Evolutionary conservation across 2,329 filamentous ascomycete species (phyloP).

Genomic region (Byssochlamys sp.): DNA sequence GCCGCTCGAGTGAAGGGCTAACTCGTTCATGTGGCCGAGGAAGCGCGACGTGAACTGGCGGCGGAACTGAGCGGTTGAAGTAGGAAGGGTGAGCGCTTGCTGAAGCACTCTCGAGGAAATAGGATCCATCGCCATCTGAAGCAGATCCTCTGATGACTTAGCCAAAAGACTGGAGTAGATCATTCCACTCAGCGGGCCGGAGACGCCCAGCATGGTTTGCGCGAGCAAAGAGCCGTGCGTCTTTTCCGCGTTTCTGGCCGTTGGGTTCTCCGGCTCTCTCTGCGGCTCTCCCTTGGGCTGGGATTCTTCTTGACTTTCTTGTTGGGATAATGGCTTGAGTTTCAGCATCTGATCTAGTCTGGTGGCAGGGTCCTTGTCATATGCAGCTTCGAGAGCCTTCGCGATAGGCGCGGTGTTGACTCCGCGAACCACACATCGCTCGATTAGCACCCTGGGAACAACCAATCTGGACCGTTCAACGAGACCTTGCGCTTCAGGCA

Average conservation of each 20-base stretch:
- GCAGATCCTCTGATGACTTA: slow-evolving; percentile 46
- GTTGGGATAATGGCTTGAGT: slow-evolving; percentile 40
- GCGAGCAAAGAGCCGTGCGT: slow-evolving; percentile 75
- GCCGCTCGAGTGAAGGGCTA: slow-evolving; percentile 52
- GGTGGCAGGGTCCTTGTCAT: slow-evolving; percentile 41
- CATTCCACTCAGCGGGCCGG: slow-evolving; percentile 58
- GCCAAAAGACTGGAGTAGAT: slow-evolving; percentile 63
- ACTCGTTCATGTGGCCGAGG: slow-evolving; percentile 50
- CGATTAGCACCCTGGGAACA: slow-evolving; percentile 71
- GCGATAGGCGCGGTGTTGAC: slow-evolving; percentile 50
- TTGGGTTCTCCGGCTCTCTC: slow-evolving; percentile 9
- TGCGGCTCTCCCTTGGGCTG: slow-evolving; percentile 34
- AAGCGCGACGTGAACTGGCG: slow-evolving; percentile 57
- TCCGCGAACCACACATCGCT: slow-evolving; percentile 64
- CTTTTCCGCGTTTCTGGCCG: slow-evolving; percentile 45
- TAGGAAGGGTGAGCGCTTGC: slow-evolving; percentile 48
- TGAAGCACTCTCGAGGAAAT: slow-evolving; percentile 55
- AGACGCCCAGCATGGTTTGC: slow-evolving; percentile 65
- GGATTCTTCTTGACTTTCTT: slow-evolving; percentile 40
- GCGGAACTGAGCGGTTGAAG: slow-evolving; percentile 46
- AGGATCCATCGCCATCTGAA: slow-evolving; percentile 57
- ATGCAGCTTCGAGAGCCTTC: slow-evolving; percentile 48
- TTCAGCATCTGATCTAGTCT: slow-evolving; percentile 53
- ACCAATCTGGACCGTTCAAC: slow-evolving; percentile 67
- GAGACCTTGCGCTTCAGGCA: slow-evolving; percentile 62